These are phyloP conservation scores for Guadua angustifolia DNA, from an alignment of 176 grass and related monocot species.

Conservation along the genomic window DNA sequence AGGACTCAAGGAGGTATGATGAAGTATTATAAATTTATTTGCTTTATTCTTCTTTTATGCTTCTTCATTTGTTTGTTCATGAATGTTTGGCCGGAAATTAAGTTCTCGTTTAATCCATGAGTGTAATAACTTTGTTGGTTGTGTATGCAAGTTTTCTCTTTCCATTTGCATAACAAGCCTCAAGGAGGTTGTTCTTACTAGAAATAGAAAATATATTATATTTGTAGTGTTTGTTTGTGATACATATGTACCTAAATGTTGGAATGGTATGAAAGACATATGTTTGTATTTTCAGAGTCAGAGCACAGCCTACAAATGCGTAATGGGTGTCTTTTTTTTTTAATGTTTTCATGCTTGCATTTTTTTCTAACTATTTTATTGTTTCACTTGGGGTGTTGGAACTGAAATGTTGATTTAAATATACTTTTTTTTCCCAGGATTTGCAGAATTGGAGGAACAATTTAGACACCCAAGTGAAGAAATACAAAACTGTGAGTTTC, in stretches of 20 bases:
- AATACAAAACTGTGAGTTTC: conserved; percentile 85
- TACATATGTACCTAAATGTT: neutral
- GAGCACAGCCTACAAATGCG: neutral
- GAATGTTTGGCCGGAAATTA: neutral
- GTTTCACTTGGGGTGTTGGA: neutral
- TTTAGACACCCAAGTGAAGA: conserved; percentile 89
- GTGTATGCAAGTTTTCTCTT: conserved; percentile 8
- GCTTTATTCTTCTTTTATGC: conserved; percentile 4
- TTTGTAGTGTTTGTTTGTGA: conserved; percentile 22
- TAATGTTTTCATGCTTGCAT: neutral
- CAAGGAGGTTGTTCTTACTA: neutral
- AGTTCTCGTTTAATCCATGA: neutral
- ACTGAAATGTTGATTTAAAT: neutral
- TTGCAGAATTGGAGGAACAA: conserved; percentile 85
- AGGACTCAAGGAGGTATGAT: conserved; percentile 79
- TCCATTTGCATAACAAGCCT: conserved; percentile 3
- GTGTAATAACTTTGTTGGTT: neutral
- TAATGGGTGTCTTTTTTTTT: neutral
- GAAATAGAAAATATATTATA: neutral
- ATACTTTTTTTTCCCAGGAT: conserved; percentile 56
- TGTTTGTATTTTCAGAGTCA: neutral
- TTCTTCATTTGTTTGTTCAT: conserved; percentile 1
- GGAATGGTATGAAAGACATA: conserved; percentile 4
- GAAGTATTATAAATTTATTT: conserved; percentile 16
- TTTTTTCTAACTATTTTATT: neutral